Conservation (phyloP, 768 basidiomycete genomes). For the Dioszegia aurantiaca region DNA sequence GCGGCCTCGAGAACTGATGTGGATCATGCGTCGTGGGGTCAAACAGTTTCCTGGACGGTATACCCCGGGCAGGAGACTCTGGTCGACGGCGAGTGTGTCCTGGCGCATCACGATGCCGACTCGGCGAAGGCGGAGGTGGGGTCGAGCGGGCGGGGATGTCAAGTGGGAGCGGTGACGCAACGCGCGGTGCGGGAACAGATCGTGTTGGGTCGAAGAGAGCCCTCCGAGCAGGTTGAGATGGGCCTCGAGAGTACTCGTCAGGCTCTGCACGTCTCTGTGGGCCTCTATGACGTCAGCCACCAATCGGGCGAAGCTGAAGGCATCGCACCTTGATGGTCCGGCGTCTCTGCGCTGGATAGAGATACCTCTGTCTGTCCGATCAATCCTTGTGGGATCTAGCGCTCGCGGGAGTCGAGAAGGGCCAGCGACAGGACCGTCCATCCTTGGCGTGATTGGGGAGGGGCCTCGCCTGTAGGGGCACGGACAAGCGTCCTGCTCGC, state of each 20-base stretch:
- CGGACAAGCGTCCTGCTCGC: no score
- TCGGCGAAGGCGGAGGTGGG: not conserved
- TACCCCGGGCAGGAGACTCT: slow-evolving; percentile 14
- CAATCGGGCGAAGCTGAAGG: not conserved
- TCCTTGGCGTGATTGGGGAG: no score
- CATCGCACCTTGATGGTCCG: slow-evolving; percentile 20
- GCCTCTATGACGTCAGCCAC: not conserved
- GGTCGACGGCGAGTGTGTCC: slow-evolving; percentile 4
- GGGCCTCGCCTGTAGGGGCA: no score
- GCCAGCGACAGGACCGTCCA: slow-evolving; percentile 26
- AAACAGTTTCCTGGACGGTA: slow-evolving; percentile 42
- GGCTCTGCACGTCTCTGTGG: not conserved
- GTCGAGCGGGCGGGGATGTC: not conserved
- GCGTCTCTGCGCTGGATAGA: slow-evolving; percentile 63
- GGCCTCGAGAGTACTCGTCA: slow-evolving; percentile 23
- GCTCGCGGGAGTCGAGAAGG: slow-evolving; percentile 40
- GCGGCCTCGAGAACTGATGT: slow-evolving; percentile 63
- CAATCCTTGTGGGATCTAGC: slow-evolving; percentile 45
- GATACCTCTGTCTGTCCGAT: slow-evolving; percentile 65
- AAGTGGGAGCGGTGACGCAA: not conserved
- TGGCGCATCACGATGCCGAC: not conserved
- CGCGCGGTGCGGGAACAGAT: slow-evolving; percentile 8
- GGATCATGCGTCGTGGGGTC: slow-evolving; percentile 91
- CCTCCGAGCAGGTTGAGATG: slow-evolving; percentile 3
- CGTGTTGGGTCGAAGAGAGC: slow-evolving; percentile 22